These are phyloP conservation scores for Phialemonium atrogriseum DNA, from an alignment of 2,329 filamentous ascomycete species.

Conservation along the genomic window DNA sequence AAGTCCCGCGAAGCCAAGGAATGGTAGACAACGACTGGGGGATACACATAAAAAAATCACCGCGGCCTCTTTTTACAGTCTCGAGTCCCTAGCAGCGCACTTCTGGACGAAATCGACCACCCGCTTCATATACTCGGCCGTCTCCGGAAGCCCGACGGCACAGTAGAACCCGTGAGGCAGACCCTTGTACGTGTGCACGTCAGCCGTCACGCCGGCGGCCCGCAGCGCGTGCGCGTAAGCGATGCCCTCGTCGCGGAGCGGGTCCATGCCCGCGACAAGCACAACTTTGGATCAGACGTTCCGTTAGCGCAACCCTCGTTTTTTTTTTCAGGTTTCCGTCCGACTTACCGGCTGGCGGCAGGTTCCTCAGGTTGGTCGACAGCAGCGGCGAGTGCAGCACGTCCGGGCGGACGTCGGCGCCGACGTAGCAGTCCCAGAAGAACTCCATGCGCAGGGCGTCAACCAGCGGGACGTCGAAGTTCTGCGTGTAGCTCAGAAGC, in stretches of 20 bases:
- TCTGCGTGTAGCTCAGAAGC: conserved; percentile 24
- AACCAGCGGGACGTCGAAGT: conserved; percentile 21
- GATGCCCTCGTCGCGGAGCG: conserved; percentile 28
- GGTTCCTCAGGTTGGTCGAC: conserved; percentile 17
- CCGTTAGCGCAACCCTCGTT: background rate
- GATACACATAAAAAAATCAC: too few species aligned
- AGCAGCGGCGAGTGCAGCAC: conserved; percentile 23
- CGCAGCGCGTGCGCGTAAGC: conserved; percentile 27
- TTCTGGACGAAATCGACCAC: too few species aligned
- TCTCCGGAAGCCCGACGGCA: too few species aligned
- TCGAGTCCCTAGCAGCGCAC: too few species aligned
- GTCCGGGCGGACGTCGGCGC: conserved; percentile 17
- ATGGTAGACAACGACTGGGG: too few species aligned
- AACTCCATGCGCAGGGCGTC: conserved; percentile 20
- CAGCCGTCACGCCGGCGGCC: conserved; percentile 21
- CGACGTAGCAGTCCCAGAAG: conserved; percentile 26
- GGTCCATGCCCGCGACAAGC: conserved; percentile 24
- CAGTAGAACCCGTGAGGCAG: conserved; percentile 29
- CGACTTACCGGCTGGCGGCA: conserved; percentile 27
- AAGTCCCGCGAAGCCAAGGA: too few species aligned
- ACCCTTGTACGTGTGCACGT: conserved; percentile 23
- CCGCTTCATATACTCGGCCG: too few species aligned
- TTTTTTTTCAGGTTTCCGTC: too few species aligned
- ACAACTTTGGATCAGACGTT: conserved; percentile 21
- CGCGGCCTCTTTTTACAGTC: too few species aligned